Evolutionary conservation across 371 early-diverging fungal genomes (phyloP).

Genomic region (Dinochytrium kinnereticum): DNA sequence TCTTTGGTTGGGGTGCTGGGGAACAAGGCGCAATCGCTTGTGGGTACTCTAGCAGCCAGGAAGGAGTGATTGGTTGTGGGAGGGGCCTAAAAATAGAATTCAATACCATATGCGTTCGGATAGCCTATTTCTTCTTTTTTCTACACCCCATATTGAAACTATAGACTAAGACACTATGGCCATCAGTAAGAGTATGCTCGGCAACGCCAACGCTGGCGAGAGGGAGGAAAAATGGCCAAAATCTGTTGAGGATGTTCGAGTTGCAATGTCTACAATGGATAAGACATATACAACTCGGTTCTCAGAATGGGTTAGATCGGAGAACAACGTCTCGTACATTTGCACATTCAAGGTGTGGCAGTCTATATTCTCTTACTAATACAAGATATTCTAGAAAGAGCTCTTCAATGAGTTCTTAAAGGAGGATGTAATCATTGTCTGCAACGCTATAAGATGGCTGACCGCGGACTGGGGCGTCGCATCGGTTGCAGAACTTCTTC

Average conservation of each 20-base stretch:
- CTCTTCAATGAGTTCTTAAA: conserved; percentile 16
- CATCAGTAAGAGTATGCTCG: too few species aligned
- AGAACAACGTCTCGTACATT: conserved; percentile 39
- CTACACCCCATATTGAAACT: too few species aligned
- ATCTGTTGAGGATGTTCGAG: conserved; percentile 29
- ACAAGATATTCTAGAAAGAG: background rate
- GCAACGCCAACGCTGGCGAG: too few species aligned
- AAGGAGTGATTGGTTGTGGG: conserved; percentile 3
- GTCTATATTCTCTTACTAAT: background rate
- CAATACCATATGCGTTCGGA: background rate
- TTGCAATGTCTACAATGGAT: conserved; percentile 41
- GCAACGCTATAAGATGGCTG: conserved; percentile 36
- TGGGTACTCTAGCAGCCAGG: conserved; percentile 28
- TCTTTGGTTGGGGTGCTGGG: conserved; percentile 24
- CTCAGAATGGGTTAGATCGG: conserved; percentile 33
- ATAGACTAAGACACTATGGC: too few species aligned
- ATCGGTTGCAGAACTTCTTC: conserved; percentile 35
- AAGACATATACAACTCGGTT: conserved; percentile 35
- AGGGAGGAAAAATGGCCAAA: conserved; percentile 1
- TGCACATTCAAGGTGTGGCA: conserved; percentile 33
- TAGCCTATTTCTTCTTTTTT: too few species aligned
- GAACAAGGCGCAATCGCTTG: conserved; percentile 25
- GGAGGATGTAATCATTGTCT: conserved; percentile 10
- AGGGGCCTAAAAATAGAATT: conserved; percentile 1
- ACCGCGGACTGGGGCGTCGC: conserved; percentile 32